phyloP scores from a whole-genome alignment of 2,329 filamentous ascomycete species.

The Monosporascus sp. region DNA sequence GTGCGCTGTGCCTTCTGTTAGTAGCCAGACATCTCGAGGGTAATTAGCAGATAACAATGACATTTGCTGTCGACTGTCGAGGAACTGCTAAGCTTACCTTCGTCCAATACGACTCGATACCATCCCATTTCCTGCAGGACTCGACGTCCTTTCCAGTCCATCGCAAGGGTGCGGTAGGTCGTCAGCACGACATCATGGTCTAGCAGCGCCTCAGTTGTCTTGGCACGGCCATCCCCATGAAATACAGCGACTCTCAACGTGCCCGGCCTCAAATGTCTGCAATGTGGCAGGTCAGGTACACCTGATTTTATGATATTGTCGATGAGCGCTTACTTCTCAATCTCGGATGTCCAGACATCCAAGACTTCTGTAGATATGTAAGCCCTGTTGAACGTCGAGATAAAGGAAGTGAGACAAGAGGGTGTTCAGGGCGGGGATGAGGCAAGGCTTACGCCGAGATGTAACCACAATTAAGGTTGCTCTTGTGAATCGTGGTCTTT shows the following conservation, averaged over 20 bases:
- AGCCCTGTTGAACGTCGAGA: neutral
- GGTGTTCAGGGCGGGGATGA: too few species aligned
- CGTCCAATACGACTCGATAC: constrained; percentile 1
- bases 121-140: neutral
- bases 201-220: neutral
- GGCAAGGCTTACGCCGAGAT: too few species aligned
- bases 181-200: constrained; percentile 3
- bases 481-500: too few species aligned
- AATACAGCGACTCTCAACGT: too few species aligned
- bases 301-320: neutral
- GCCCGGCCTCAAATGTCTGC: too few species aligned
- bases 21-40: neutral
- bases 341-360: neutral
- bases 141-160: neutral
- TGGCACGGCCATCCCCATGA: constrained; percentile 1
- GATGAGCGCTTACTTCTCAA: neutral
- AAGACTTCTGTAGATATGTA: neutral
- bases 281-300: too few species aligned
- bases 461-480: too few species aligned
- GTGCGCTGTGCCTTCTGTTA: constrained; percentile 1
- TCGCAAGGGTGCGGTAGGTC: neutral
- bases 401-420: too few species aligned
- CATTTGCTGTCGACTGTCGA: too few species aligned
- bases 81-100: neutral
- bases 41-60: too few species aligned